Evolutionary conservation across 2,329 filamentous ascomycete genomes (phyloP), one percentile per base, ranked within the genome.

Genomic region (Alternaria sp.): DNA sequence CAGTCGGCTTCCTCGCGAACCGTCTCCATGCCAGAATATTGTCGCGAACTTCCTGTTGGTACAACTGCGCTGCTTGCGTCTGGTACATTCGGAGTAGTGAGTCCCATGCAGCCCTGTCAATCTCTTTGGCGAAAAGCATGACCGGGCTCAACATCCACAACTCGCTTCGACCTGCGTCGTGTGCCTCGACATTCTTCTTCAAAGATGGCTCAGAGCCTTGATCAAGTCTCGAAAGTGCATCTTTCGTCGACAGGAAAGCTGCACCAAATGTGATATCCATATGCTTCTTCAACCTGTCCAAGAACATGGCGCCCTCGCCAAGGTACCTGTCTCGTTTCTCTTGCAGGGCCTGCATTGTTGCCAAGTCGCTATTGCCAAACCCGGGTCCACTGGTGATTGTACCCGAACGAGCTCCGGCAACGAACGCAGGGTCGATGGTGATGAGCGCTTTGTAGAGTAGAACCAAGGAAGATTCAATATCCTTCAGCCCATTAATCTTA

Each of bases 271-370:
- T 91, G 48, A 89, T 85, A 20, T 89, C 87, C 86, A 98, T 91
- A 76, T 94, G 94, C 54, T 92, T 89, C 65, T 91, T 89, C 14
- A 97, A 83, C 48, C 94, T 87, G 63, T 89, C 87, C 72, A 97
- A 86, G 75, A 98, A 97, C 54, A 87, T 81, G 22, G 85, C 82
- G 67, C 90, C 93, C 75, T 97, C 92, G 14, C 88, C 85, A 58
- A 90, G 84, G 73, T 97, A 99, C 75, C 92, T 90, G 65, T 96
- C 91, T 78, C 93, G 95, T 85, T 97, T 97, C 78, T 98, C 93
- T 69, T 93, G 92, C 27, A 99, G 88, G 41, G 97, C 94, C 56
- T 92, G 89, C 94, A 99, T 98, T 68, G 92, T 90, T 34, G 92
- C 85, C 51, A 90, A 81, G 63, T 89, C 92, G 64, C 90, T 93